Evolutionary conservation across 1,284 basidiomycete genomes (phyloP), one percentile per base, ranked within the genome.

Genomic region (Fomitiporia mediterranea): DNA sequence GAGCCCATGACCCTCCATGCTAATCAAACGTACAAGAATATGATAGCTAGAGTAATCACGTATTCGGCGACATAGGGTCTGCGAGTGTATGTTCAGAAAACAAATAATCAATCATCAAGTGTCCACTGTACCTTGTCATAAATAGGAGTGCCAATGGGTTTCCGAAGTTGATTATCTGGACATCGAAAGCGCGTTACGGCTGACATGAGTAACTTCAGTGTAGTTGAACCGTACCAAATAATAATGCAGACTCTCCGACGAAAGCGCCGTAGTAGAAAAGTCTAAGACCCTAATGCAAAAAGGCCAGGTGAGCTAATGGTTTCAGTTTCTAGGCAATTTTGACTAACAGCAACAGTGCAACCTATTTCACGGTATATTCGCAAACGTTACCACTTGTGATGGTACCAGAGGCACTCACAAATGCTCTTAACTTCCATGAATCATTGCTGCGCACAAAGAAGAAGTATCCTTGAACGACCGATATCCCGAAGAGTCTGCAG

Each of bases 381-480:
- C 27, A 25, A 17, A 13, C 17, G 23, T n/a, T n/a, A n/a, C n/a
- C 3, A 35, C 8, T 4, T 37, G 4, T 7, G 9, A 13, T 6
- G 32, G n/a, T 17, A 40, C 9, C n/a, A 38, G 21, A 56, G 32
- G 21, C 5, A 32, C 55, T 27, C 40, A 56, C 55, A 38, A 51
- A 51, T 2, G 28, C 9, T 27, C 49, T 56, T 17, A 56, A n/a
- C 30, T 27, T 42, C 49, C 48, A 51, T 6, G 37, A 27, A 44
- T 51, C 49, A 23, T 44, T 51, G 34, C 30, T 51, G 4, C 55
- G 30, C 0, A 52, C 15, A 34, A 56, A 56, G 35, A 49, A 56
- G 17, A 56, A 44, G 30, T 56, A 56, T 2, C 55, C 55, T 32
- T 56, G 55, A 25, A 56, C 49, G 6, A 56, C 48, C 4, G 50